phyloP scores from a whole-genome alignment of 495 filamentous ascomycete genomes.

The Schizothecium vesticola region DNA sequence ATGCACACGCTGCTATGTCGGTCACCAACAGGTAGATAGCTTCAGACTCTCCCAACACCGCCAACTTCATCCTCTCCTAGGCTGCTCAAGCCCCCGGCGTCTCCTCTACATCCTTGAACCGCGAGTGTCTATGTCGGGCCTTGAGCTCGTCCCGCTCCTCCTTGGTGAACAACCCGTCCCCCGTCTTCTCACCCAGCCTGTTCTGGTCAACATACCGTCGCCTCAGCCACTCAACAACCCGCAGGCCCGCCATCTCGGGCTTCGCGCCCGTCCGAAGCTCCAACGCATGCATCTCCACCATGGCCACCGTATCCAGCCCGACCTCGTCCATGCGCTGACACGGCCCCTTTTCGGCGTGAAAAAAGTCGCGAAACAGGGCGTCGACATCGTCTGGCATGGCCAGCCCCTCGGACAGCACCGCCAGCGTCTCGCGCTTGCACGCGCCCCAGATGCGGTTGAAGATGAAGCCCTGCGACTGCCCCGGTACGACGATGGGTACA shows the following conservation, averaged over 20 bases:
- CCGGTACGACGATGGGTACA: constrained; percentile 34
- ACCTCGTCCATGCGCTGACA: constrained; percentile 48
- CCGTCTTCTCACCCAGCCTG: constrained; percentile 40
- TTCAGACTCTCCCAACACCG: neutral
- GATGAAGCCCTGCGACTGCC: constrained; percentile 51
- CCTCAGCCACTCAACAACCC: constrained; percentile 33
- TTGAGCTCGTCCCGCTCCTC: constrained; percentile 25
- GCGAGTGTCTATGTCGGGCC: constrained; percentile 15
- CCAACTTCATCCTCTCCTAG: neutral
- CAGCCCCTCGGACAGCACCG: constrained; percentile 47
- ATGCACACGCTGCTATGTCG: neutral
- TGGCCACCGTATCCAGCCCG: constrained; percentile 41
- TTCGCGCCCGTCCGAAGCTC: constrained; percentile 13
- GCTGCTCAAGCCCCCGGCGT: constrained; percentile 19
- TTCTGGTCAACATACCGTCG: constrained; percentile 35
- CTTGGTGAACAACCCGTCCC: constrained; percentile 27
- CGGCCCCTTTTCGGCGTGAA: constrained; percentile 40
- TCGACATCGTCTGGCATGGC: constrained; percentile 39
- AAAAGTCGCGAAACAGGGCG: constrained; percentile 42
- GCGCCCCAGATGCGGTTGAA: constrained; percentile 59
- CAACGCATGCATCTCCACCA: constrained; percentile 35
- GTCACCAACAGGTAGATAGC: neutral
- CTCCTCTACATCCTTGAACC: constrained; percentile 24
- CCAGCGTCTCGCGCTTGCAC: constrained; percentile 50
- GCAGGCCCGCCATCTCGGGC: constrained; percentile 6